Percentiles rank a stretch among this genome's conserved stretches.
These are phyloP conservation scores for Grigorovia humatica DNA, from an alignment of 805 yeast species.

Conservation along the genomic window DNA sequence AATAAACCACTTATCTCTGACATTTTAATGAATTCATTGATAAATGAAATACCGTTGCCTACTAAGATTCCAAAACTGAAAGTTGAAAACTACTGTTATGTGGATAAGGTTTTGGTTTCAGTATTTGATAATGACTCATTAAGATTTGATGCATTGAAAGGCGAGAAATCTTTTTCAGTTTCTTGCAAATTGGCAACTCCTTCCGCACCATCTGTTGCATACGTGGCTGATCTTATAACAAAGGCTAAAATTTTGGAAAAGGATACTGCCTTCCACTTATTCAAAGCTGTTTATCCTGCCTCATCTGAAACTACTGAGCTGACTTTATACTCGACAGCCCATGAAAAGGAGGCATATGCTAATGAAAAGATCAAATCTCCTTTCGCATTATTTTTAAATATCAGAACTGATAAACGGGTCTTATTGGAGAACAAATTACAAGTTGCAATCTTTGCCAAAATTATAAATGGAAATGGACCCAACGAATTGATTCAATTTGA, in stretches of 20 bases:
- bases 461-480: slow-evolving; percentile 24
- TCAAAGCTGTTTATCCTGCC: slow-evolving; percentile 34
- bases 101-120: slow-evolving; percentile 45
- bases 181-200: slow-evolving; percentile 19
- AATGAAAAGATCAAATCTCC: slow-evolving; percentile 51
- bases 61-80: slow-evolving; percentile 54
- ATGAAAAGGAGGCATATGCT: slow-evolving; percentile 42
- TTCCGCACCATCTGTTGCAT: slow-evolving; percentile 42
- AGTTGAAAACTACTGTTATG: slow-evolving; percentile 59
- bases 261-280: slow-evolving; percentile 77
- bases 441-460: slow-evolving; percentile 40
- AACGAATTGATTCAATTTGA: slow-evolving; percentile 10
- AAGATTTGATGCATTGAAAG: slow-evolving; percentile 22
- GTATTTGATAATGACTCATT: slow-evolving; percentile 26
- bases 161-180: slow-evolving; percentile 12
- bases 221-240: slow-evolving; percentile 36
- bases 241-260: slow-evolving; percentile 73
- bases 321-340: slow-evolving; percentile 58
- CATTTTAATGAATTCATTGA: slow-evolving; percentile 78
- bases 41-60: slow-evolving; percentile 71
- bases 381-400: slow-evolving; percentile 57
- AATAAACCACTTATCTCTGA: slow-evolving; percentile 57
- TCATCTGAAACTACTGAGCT: slow-evolving; percentile 22
- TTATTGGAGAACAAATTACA: slow-evolving; percentile 32
- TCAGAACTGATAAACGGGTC: slow-evolving; percentile 31